Evolutionary conservation across 148 eudicot species (phyloP), one percentile per base, ranked within the genome.

Genomic region (Fallopia convolvulus): DNA sequence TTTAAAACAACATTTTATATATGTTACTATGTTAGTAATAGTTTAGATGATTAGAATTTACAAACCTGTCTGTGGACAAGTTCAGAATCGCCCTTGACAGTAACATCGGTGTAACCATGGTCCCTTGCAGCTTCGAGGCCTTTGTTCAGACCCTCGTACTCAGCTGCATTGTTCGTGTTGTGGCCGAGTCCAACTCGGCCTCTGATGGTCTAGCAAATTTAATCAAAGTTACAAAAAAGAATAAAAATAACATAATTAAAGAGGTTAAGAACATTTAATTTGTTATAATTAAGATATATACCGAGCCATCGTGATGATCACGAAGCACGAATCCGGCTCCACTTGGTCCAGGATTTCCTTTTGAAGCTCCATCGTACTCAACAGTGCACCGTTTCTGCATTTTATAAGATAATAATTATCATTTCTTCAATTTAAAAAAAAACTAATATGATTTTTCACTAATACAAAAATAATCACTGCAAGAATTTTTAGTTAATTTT

Each of bases 281-380:
- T 2, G 30, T 40, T 40, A 12, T 46, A 23, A 23, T 40, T 26
- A 26, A 77, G 49, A 77, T 83, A 90, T 85, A 77, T 75, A 77
- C 82, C 81, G 36, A 3, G 78, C 98, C 97, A 82, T 85, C 88
- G 5, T 52, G 1, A n/a, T 76, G 81, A 63, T 86, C 84, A 73
- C 91, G 91, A 50, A 93, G 82, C 78, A 93, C 82, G 76, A 91
- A 94, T 75, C 98, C 98, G 11, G 93, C 98, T 74, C 97, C 98
- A 81, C 97, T 84, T 55, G 18, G 83, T 77, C 97, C 98, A 84
- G 98, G 98, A 80, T 93, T 93, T 78, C 98, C 97, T 80, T 91
- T 93, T 20, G 94, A 91, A 81, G 98, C 97, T 79, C 94, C 97
- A 84, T 93, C 97, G 81, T 90, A 93, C 82, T 93, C 94, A 70